Evolutionary conservation across 176 grass and related monocot genomes (phyloP).

Genomic region (Bothriochloa decipiens): DNA sequence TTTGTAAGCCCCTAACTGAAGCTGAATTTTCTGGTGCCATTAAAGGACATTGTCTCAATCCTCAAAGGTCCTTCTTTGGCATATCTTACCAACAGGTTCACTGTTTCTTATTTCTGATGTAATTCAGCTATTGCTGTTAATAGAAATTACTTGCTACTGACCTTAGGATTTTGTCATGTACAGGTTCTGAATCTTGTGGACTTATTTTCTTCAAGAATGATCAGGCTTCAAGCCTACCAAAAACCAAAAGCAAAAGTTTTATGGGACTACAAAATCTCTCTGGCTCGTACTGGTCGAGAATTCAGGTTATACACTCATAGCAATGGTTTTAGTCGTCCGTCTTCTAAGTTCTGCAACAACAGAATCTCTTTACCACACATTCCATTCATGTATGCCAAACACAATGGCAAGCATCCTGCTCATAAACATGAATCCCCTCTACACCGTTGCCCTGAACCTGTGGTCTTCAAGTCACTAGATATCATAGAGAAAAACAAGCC

Average conservation of each 20-base stretch:
- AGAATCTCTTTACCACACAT: conserved; percentile 29
- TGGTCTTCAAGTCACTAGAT: conserved; percentile 37
- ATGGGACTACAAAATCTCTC: conserved; percentile 55
- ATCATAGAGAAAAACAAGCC: conserved; percentile 37
- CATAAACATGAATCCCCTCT: conserved; percentile 31
- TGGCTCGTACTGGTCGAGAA: conserved; percentile 37
- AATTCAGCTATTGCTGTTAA: conserved; percentile 19
- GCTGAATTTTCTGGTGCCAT: conserved; percentile 58
- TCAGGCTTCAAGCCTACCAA: conserved; percentile 43
- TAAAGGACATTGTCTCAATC: conserved; percentile 36
- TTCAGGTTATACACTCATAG: conserved; percentile 15
- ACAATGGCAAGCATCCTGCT: conserved; percentile 30
- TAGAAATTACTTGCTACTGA: conserved; percentile 45
- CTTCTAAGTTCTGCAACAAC: conserved; percentile 47
- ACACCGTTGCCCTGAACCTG: conserved; percentile 19
- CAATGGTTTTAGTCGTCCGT: conserved; percentile 6
- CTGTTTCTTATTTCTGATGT: conserved; percentile 25
- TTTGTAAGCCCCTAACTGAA: conserved; percentile 62
- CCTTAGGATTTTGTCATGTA: conserved; percentile 42
- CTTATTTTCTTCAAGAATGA: conserved; percentile 62
- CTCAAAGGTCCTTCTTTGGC: conserved; percentile 62
- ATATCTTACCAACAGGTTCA: conserved; percentile 59
- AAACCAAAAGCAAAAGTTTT: conserved; percentile 47
- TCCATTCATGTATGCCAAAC: conserved; percentile 35
- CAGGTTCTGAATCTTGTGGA: conserved; percentile 61